Base-by-base conservation (phyloP, 805 yeast species). In the Sugiyamaella americana region DNA sequence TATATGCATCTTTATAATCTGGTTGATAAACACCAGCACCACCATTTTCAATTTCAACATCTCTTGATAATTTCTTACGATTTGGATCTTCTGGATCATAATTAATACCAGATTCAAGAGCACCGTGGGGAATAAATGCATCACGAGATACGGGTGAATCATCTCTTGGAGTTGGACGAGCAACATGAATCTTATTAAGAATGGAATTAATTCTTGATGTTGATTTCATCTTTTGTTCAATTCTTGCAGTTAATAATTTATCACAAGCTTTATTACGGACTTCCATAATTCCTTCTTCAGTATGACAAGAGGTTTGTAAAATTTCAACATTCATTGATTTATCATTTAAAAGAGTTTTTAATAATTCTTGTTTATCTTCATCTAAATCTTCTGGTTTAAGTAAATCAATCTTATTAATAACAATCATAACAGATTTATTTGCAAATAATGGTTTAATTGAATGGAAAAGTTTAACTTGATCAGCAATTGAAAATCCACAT, bases 21-120 rank as follows among this genome's bases (percentile, higher is more conserved):
- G 93, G 79, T 71, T 88, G 93, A 75, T 71, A 93, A 30, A 93
- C 98, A 75, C 98, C 98, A 38, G 98, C 97, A 64, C 98, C 98
- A 64, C 98, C 98, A 60, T 93, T 87, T 65, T 84, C 96, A 42
- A 76, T 83, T 71, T 93, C 98, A 52, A 88, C 73, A 63, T 93
- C 98, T 61, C 87, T 78, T 35, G 95, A 88, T 60, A 93, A 76
- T 56, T 61, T 74, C 63, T 88, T 78, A 66, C 95, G 80, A 61
- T 84, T 75, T 54, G 95, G 93, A 68, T 87, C 96, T 56, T 75
- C 75, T 19, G 74, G 65, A 67, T 87, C 93, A 63, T 84, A 88
- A 67, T 82, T 84, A 62, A 74, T 59, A 79, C 58, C 13, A 5
- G 17, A 19, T 53, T 56, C 59, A 74, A 73, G 52, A 76, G 84